Evolutionary conservation across 352 stramenopile genomes (phyloP).

Genomic region (Saprolegnia parasitica): DNA sequence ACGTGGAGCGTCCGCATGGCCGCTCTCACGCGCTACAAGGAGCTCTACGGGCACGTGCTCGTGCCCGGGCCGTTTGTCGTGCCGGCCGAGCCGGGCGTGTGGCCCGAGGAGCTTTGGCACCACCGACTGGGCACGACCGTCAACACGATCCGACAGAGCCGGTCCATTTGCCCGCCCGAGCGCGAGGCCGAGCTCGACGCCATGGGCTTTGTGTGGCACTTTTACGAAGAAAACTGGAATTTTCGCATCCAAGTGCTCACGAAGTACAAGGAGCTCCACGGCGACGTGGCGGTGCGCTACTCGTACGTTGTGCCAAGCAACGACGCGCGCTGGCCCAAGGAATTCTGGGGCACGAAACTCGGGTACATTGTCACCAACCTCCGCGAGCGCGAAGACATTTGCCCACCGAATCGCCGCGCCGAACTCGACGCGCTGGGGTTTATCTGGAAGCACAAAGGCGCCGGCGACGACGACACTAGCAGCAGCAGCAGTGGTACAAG

Average conservation of each 20-base stretch:
- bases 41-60: constrained; percentile 12
- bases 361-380: constrained; percentile 20
- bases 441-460: constrained; percentile 8
- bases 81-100: constrained; percentile 34
- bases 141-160: constrained; percentile 52
- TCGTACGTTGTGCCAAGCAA: constrained; percentile 26
- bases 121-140: constrained; percentile 54
- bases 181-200: constrained; percentile 46
- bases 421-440: constrained; percentile 19
- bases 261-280: constrained; percentile 51
- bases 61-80: constrained; percentile 3
- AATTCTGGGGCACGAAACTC: constrained; percentile 17
- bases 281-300: constrained; percentile 37
- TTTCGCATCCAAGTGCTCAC: constrained; percentile 50
- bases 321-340: constrained; percentile 27
- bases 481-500: too few species aligned
- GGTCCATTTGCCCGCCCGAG: constrained; percentile 44
- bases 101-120: constrained; percentile 49
- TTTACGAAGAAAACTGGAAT: constrained; percentile 39
- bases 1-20: constrained; percentile 15
- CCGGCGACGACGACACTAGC: too few species aligned
- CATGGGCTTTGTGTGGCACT: constrained; percentile 66
- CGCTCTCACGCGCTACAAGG: constrained; percentile 15
- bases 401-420: constrained; percentile 15
- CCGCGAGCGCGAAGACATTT: neutral